These are phyloP conservation scores for Linderniella brevidens DNA, from an alignment of 257 asterid genomes.

Conservation along the genomic window DNA sequence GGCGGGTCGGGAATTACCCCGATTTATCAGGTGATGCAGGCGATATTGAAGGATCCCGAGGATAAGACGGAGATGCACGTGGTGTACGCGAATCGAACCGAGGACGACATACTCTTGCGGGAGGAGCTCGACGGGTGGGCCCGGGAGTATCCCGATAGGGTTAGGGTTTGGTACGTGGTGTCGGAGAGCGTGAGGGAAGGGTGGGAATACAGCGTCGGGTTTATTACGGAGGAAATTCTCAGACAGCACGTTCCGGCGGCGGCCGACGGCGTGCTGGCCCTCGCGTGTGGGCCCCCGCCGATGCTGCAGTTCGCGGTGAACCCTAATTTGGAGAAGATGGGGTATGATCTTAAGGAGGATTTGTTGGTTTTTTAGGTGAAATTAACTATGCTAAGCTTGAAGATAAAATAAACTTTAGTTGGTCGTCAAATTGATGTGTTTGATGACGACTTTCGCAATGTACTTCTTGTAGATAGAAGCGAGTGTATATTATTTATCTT, in stretches of 20 bases:
- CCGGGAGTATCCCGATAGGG: constrained; percentile 31
- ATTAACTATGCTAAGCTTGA: neutral
- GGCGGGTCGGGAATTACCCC: constrained; percentile 95
- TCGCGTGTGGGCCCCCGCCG: constrained; percentile 95
- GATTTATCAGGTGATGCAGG: constrained; percentile 77
- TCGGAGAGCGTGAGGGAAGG: constrained; percentile 29
- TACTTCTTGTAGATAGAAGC: constrained; percentile 1
- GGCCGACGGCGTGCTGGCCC: constrained; percentile 31
- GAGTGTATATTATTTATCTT: too few species aligned
- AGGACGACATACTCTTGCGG: constrained; percentile 53
- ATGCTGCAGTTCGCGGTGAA: constrained; percentile 83
- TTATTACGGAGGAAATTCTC: constrained; percentile 35
- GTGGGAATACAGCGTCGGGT: constrained; percentile 64
- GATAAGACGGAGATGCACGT: constrained; percentile 63
- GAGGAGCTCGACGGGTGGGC: constrained; percentile 86
- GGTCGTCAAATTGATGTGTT: too few species aligned
- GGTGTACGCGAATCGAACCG: constrained; percentile 81
- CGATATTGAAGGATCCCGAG: constrained; percentile 58
- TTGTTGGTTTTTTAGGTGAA: constrained; percentile 43
- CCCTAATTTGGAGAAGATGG: constrained; percentile 91
- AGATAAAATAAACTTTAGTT: too few species aligned
- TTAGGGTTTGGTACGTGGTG: constrained; percentile 87
- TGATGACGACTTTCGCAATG: too few species aligned
- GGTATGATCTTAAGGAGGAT: constrained; percentile 50
- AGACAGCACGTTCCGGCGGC: constrained; percentile 59